A percentile compares a stretch with the other conserved stretches of the same genome.
Evolutionary conservation across 2,329 filamentous ascomycete species (phyloP).

Genomic region (Didymellaceae sp.): DNA sequence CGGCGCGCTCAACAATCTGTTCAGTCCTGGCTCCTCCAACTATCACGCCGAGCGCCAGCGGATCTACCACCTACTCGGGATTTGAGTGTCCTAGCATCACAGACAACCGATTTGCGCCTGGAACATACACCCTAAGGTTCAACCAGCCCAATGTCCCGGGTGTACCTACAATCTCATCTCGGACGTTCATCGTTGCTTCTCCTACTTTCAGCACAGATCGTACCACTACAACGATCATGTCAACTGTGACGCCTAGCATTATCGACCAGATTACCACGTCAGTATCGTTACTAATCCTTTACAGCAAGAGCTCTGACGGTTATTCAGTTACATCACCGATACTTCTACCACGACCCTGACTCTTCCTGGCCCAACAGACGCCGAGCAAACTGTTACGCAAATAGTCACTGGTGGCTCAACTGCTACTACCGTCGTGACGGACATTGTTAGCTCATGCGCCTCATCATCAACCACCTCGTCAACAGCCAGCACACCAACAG

Average conservation of each 20-base stretch:
- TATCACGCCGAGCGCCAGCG: constrained; percentile 15
- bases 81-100: constrained; percentile 23
- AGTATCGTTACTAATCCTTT: background rate
- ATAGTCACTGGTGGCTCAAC: constrained; percentile 6
- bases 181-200: constrained; percentile 21
- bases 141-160: constrained; percentile 18
- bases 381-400: constrained; percentile 8
- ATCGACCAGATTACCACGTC: constrained; percentile 17
- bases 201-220: constrained; percentile 19
- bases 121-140: constrained; percentile 27
- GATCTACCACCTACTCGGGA: constrained; percentile 22
- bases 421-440: constrained; percentile 5
- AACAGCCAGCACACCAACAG: constrained; percentile 4
- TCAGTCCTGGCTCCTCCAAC: constrained; percentile 19
- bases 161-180: constrained; percentile 18
- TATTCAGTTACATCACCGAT: constrained; percentile 8
- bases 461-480: constrained; percentile 3
- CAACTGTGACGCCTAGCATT: constrained; percentile 9
- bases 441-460: constrained; percentile 1
- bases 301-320: background rate
- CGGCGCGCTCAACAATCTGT: constrained; percentile 22
- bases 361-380: background rate
- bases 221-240: constrained; percentile 7
- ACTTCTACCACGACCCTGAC: constrained; percentile 15
- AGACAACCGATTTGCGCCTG: constrained; percentile 22